Conservation (phyloP, 495 filamentous ascomycete genomes). For the Letharia lupina region DNA sequence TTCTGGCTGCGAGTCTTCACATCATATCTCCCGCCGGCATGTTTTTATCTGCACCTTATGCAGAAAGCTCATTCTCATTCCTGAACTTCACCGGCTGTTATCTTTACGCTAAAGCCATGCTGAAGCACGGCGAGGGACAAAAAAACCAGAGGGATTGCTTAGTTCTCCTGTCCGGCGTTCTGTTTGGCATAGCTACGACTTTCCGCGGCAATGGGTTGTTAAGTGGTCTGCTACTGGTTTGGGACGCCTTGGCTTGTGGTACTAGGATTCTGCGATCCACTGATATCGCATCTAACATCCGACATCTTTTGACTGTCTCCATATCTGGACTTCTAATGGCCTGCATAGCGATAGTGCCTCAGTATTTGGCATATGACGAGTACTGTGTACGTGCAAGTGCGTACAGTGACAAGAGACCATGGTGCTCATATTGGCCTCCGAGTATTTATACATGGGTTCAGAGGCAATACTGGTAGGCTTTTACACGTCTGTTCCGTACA, state of each 20-base stretch:
- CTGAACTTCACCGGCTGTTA: constrained; percentile 67
- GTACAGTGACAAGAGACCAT: constrained; percentile 43
- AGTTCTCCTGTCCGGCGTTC: constrained; percentile 49
- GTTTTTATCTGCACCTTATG: constrained; percentile 82
- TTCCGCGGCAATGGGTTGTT: constrained; percentile 84
- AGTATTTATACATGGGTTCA: constrained; percentile 93
- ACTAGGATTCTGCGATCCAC: constrained; percentile 25
- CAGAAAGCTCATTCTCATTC: constrained; percentile 71
- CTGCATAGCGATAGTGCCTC: constrained; percentile 59
- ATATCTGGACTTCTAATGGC: constrained; percentile 60
- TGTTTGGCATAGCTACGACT: constrained; percentile 65
- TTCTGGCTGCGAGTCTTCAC: constrained; percentile 63
- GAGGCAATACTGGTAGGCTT: constrained; percentile 70
- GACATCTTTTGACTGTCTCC: constrained; percentile 33
- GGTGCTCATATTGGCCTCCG: constrained; percentile 64
- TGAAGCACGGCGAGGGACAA: constrained; percentile 27
- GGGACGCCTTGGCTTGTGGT: constrained; percentile 41
- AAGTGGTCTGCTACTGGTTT: constrained; percentile 65
- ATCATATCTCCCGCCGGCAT: constrained; percentile 79
- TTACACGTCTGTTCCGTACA: not conserved
- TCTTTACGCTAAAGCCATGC: constrained; percentile 53
- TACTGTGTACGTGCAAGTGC: constrained; percentile 49
- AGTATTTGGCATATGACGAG: constrained; percentile 61
- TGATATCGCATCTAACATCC: constrained; percentile 10
- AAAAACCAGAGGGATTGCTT: constrained; percentile 34